phyloP scores from a whole-genome alignment of 169 alveolate genomes.

The Pseudocohnilembus persalinus region DNA sequence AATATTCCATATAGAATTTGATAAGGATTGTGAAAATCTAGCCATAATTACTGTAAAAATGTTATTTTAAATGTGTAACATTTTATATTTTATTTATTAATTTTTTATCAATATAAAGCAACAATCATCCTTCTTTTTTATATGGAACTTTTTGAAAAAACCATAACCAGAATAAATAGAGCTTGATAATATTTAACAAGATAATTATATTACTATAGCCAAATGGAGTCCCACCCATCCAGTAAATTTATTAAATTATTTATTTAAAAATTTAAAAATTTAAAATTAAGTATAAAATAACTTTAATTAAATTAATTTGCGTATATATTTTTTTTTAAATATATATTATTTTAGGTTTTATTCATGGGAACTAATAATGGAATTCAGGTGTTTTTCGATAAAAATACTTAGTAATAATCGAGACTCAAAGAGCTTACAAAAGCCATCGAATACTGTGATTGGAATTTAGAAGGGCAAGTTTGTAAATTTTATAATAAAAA shows the following conservation, averaged over 20 bases:
- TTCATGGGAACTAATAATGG: background rate
- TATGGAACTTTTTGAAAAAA: background rate
- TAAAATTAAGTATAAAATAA: no score
- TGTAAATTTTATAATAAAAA: background rate
- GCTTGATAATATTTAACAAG: background rate
- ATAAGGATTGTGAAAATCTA: background rate
- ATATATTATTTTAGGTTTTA: background rate
- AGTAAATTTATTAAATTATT: background rate
- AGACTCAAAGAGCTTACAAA: background rate
- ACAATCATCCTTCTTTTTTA: background rate
- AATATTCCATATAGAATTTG: background rate
- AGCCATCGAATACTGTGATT: background rate
- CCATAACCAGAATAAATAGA: background rate
- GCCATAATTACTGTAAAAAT: background rate
- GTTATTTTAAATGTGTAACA: no score
- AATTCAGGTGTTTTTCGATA: background rate
- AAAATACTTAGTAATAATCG: background rate
- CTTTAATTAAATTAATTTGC: no score
- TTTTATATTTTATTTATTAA: no score
- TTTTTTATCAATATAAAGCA: no score
- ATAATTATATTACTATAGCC: background rate
- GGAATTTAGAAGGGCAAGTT: background rate
- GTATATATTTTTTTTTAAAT: background rate
- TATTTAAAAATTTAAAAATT: no score
- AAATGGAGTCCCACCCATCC: background rate